Conservation (phyloP, 2,329 filamentous ascomycete genomes). For the Colletotrichum tropicale region DNA sequence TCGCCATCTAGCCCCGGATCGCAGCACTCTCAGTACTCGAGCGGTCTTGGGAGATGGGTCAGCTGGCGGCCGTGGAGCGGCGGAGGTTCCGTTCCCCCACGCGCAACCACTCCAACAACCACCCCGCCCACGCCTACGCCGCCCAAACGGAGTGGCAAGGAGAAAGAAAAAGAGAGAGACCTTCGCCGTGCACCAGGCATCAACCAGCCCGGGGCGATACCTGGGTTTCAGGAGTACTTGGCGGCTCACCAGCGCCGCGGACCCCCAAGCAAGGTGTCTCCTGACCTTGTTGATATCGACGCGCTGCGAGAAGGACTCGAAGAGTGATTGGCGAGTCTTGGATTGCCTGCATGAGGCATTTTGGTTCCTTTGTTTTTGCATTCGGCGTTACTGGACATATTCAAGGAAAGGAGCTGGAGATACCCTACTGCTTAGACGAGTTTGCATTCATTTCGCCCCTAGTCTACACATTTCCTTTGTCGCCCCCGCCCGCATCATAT, state of each 20-base stretch:
- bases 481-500: background rate
- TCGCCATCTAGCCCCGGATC: conserved; percentile 30
- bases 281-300: conserved; percentile 62
- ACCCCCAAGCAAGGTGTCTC: conserved; percentile 60
- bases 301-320: conserved; percentile 65
- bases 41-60: conserved; percentile 47
- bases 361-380: background rate
- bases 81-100: background rate
- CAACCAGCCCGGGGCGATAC: conserved; percentile 77
- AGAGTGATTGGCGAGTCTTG: conserved; percentile 23
- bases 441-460: background rate
- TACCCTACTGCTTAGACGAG: conserved; percentile 5
- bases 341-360: background rate
- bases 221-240: conserved; percentile 69
- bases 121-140: conserved; percentile 23
- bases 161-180: conserved; percentile 38
- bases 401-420: conserved; percentile 13
- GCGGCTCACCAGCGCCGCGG: conserved; percentile 53
- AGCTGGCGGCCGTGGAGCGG: conserved; percentile 54
- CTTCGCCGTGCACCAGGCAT: conserved; percentile 69
- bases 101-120: background rate
- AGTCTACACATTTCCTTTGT: background rate
- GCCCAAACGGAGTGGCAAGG: conserved; percentile 11
- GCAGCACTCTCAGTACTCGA: conserved; percentile 26
- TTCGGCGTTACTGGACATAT: background rate